Evolutionary conservation across 176 grass and related monocot species (phyloP).

Genomic region (Alloteropsis semialata): DNA sequence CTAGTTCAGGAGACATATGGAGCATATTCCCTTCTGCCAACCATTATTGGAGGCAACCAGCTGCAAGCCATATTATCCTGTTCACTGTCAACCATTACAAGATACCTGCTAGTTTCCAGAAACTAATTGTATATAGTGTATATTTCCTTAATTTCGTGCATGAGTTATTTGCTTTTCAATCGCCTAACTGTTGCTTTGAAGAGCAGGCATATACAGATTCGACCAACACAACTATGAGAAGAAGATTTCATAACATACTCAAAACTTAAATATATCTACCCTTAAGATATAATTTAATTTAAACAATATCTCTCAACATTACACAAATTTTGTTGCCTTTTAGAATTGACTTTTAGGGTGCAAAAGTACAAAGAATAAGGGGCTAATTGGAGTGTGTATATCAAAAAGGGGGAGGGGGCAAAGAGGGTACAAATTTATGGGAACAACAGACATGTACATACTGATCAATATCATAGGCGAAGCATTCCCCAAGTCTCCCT

Average conservation of each 20-base stretch:
- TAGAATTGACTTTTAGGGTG: not conserved
- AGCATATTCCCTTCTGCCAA: not conserved
- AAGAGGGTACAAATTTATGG: not conserved
- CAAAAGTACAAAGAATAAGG: not conserved
- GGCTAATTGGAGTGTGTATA: not conserved
- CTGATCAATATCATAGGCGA: constrained; percentile 13
- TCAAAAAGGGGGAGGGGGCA: not conserved
- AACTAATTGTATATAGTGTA: not conserved
- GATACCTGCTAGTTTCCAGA: not conserved
- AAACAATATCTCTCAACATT: not conserved
- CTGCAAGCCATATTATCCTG: not conserved
- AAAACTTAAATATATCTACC: not conserved
- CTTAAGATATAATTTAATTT: not conserved
- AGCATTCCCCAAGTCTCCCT: not conserved
- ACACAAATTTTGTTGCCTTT: not conserved
- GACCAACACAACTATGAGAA: not conserved
- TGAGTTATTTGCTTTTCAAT: not conserved
- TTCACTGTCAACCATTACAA: too few relatives aligned
- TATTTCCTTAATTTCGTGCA: not conserved
- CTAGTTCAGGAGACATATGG: not conserved
- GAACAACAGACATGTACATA: constrained; percentile 45
- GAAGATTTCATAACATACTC: not conserved
- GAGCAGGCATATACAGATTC: not conserved
- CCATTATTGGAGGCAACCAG: too few relatives aligned
- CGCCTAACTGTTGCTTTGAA: not conserved